phyloP scores from a whole-genome alignment of 192 early-diverging fungal genomes.

The Entomortierella beljakovae region DNA sequence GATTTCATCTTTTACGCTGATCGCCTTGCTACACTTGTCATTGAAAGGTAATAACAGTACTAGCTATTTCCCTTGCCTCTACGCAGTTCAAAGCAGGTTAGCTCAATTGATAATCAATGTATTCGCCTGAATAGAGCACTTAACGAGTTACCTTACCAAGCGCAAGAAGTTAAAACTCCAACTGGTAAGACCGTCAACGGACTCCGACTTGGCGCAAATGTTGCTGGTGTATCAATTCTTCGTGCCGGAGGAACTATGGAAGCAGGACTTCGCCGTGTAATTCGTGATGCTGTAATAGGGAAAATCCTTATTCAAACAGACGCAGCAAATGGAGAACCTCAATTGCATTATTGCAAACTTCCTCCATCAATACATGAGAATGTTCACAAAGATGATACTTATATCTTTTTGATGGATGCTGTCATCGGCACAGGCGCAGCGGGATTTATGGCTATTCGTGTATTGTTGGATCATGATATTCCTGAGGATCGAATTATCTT shows the following conservation, averaged over 20 bases:
- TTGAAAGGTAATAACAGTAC: constrained; percentile 75
- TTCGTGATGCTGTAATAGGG: constrained; percentile 84
- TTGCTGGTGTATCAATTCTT: constrained; percentile 85
- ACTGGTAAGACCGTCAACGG: constrained; percentile 67
- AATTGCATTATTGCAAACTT: constrained; percentile 89
- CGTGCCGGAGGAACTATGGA: constrained; percentile 95
- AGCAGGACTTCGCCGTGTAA: constrained; percentile 81
- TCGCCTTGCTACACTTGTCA: constrained; percentile 84
- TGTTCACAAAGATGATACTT: constrained; percentile 11
- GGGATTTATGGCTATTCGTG: constrained; percentile 95
- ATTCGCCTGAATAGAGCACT: constrained; percentile 64
- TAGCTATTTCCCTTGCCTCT: neutral
- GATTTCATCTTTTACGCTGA: constrained; percentile 96
- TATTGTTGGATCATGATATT: constrained; percentile 91
- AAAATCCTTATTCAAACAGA: constrained; percentile 93
- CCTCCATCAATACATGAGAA: constrained; percentile 59
- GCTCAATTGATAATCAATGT: neutral
- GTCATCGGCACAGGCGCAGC: constrained; percentile 92
- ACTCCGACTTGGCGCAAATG: constrained; percentile 37
- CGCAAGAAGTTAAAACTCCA: constrained; percentile 67
- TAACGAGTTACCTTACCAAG: constrained; percentile 65
- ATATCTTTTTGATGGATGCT: constrained; percentile 74
- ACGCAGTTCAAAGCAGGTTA: neutral
- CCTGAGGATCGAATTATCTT: constrained; percentile 89
- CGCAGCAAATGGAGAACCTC: constrained; percentile 83